Evolutionary conservation across 495 filamentous ascomycete species (phyloP).

Genomic region (Clohesyomyces aquaticus): DNA sequence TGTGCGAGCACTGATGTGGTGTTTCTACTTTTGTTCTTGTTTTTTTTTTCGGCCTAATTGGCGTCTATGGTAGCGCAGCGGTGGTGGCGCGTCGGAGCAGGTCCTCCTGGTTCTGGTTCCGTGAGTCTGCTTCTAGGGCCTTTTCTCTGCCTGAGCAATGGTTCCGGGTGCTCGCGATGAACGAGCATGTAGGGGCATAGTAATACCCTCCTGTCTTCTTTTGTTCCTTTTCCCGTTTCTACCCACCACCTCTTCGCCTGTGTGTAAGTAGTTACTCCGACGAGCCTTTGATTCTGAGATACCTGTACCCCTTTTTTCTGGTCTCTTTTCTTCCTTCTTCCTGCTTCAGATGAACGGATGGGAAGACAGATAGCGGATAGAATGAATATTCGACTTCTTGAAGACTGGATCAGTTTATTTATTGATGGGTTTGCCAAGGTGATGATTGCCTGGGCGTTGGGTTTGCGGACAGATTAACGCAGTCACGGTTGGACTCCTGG

Average conservation of each 20-base stretch:
- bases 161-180: too few relatives aligned
- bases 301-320: slow-evolving; percentile 3
- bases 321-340: background rate
- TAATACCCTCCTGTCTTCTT: background rate
- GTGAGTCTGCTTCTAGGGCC: background rate
- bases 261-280: too few relatives aligned
- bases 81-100: background rate
- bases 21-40: too few relatives aligned
- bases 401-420: too few relatives aligned
- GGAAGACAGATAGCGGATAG: too few relatives aligned
- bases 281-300: background rate
- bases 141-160: background rate
- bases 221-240: background rate
- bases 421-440: too few relatives aligned
- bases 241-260: background rate
- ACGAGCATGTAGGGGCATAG: too few relatives aligned
- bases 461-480: too few relatives aligned
- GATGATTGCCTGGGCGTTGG: too few relatives aligned
- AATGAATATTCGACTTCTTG: background rate
- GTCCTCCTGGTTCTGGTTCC: background rate
- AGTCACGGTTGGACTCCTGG: too few relatives aligned
- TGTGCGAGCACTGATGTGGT: too few relatives aligned
- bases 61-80: background rate
- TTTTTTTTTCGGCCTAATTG: background rate
- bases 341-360: background rate